Percentiles rank a stretch among this genome's conserved stretches.
These are phyloP conservation scores for Malus hybrid DNA, from an alignment of 331 rosid species.

Conservation along the genomic window DNA sequence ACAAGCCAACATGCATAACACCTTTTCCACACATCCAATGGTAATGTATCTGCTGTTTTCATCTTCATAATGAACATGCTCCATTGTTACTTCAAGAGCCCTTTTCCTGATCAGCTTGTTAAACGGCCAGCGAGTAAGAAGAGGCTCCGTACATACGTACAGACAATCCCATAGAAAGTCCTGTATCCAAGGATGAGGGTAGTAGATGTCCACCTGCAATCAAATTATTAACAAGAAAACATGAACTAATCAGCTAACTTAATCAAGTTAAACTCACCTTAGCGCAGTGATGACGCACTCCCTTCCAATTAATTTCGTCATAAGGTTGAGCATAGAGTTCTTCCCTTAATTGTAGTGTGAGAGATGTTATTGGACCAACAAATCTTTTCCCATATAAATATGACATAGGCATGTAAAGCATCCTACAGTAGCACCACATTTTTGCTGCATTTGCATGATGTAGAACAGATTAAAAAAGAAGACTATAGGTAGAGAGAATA, in stretches of 20 bases:
- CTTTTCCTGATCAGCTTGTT: constrained; percentile 5
- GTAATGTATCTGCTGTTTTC: constrained; percentile 1
- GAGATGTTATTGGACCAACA: too few species aligned
- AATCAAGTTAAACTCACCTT: background rate
- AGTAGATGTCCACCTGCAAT: constrained; percentile 20
- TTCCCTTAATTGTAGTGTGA: too few species aligned
- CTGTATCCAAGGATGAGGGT: constrained; percentile 21
- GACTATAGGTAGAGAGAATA: background rate
- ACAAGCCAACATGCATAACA: constrained; percentile 28
- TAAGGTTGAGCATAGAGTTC: background rate
- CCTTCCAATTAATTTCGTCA: constrained; percentile 18
- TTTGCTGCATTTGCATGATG: constrained; percentile 7
- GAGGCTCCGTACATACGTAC: too few species aligned
- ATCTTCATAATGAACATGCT: too few species aligned
- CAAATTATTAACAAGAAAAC: background rate
- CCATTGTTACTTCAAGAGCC: too few species aligned
- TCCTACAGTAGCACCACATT: constrained; percentile 16
- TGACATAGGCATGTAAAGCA: background rate
- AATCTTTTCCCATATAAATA: too few species aligned
- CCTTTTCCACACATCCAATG: constrained; percentile 21
- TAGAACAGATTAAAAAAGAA: background rate
- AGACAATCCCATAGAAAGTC: background rate
- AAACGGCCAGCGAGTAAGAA: constrained; percentile 27
- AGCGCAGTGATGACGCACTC: constrained; percentile 10
- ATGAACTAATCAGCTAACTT: background rate